Conservation (phyloP, 257 asterid species). For the Fraxinus americana region DNA sequence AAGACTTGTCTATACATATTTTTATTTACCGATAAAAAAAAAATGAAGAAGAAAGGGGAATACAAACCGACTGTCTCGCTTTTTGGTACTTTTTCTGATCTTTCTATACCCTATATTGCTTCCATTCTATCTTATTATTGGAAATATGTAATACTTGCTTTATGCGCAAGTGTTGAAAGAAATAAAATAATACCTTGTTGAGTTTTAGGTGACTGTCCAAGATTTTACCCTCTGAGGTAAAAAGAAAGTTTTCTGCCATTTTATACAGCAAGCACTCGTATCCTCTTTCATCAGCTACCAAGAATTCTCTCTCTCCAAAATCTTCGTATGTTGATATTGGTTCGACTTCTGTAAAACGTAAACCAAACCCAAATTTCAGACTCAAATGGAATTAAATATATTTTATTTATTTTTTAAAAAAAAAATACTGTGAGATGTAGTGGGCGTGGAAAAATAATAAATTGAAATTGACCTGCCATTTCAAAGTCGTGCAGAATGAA, state of each 20-base stretch:
- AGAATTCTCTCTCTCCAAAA: constrained; percentile 80
- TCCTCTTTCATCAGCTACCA: constrained; percentile 93
- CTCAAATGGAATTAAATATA: background rate
- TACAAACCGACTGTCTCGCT: constrained; percentile 13
- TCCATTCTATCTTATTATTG: constrained; percentile 30
- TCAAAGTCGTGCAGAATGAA: constrained; percentile 94
- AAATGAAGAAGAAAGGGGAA: constrained; percentile 20
- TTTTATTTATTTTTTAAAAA: too few species aligned
- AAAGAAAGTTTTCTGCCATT: constrained; percentile 68
- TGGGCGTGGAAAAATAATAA: background rate
- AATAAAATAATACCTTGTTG: constrained; percentile 74
- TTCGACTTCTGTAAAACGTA: constrained; percentile 71
- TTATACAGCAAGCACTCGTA: constrained; percentile 77
- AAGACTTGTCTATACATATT: too few species aligned
- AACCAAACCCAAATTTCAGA: constrained; percentile 26
- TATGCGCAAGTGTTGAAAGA: too few species aligned
- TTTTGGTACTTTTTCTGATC: too few species aligned
- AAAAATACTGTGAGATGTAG: background rate
- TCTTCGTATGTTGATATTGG: constrained; percentile 90
- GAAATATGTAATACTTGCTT: constrained; percentile 12
- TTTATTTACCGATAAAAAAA: too few species aligned
- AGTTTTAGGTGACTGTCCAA: constrained; percentile 71
- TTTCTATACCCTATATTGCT: background rate
- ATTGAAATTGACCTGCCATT: constrained; percentile 26
- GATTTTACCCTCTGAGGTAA: constrained; percentile 57